Evolutionary conservation across 2,329 filamentous ascomycete species (phyloP).

Genomic region (Xylaria sp.): DNA sequence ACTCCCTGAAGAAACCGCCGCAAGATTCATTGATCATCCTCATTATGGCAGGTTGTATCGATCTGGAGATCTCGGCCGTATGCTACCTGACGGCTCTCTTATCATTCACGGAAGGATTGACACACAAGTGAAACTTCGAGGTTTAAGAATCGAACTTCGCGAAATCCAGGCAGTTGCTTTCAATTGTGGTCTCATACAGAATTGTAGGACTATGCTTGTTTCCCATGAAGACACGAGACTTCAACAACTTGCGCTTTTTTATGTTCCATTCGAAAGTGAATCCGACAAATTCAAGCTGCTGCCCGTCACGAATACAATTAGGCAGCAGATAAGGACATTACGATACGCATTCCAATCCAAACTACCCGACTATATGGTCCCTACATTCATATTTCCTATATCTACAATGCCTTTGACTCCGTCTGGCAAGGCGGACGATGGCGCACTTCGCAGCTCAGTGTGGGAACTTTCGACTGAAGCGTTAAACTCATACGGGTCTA

Average conservation of each 20-base stretch:
- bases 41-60: conserved; percentile 79
- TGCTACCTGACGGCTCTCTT: conserved; percentile 81
- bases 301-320: conserved; percentile 49
- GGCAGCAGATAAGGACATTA: conserved; percentile 56
- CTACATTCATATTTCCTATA: conserved; percentile 77
- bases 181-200: conserved; percentile 60
- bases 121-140: conserved; percentile 83
- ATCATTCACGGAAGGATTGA: conserved; percentile 79
- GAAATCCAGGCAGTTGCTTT: conserved; percentile 77
- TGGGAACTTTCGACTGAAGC: conserved; percentile 56
- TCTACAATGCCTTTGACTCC: conserved; percentile 75
- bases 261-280: conserved; percentile 59
- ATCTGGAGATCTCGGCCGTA: conserved; percentile 82
- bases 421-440: conserved; percentile 79
- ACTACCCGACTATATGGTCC: conserved; percentile 83
- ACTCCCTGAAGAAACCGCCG: conserved; percentile 67
- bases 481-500: conserved; percentile 53
- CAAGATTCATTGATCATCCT: conserved; percentile 77
- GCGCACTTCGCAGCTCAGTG: conserved; percentile 62
- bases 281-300: conserved; percentile 52
- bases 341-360: conserved; percentile 64
- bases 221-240: conserved; percentile 52
- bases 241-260: conserved; percentile 75
- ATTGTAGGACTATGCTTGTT: conserved; percentile 73
- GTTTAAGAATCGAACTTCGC: conserved; percentile 80